Base-by-base conservation (phyloP, 257 asterid species). In the Nicotiana benthamiana region DNA sequence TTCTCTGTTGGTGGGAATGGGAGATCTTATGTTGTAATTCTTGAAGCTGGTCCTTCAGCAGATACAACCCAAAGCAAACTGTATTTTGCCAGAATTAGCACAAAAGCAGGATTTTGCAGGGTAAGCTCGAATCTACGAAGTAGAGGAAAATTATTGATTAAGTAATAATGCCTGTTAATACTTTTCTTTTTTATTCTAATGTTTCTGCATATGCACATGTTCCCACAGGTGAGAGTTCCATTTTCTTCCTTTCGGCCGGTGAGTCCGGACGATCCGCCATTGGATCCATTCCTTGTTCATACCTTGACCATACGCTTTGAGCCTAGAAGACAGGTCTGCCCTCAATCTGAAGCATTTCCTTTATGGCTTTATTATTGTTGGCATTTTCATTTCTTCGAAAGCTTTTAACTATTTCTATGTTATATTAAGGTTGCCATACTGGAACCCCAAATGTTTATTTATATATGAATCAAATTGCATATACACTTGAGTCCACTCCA, bases 1-100 rank as follows among this genome's bases (percentile, higher is more conserved):
- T 90, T 93, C 86, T 95, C 99, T 27, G 92, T 95, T 80, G 99
- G 99, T 57, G 99, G 98, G 60, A 95, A 95, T 85, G 99, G 99
- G 81, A 90, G 99, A 81, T 88, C 99, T 30, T 95, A 92, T 56
- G 93, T 93, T 74, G 66, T 95, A 36, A 93, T 95, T 84, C 98
- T 95, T 79, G 97, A 95, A 85, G 93, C 97, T 46, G 99, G 99
- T 79, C 98, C 98, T 79, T 82, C 85, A 56, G 91, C 95, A 28
- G 97, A 93, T 66, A 86, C 89, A 57, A 86, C 97, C 52, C 93
- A 88, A 88, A 91, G 97, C 87, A 95, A 84, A 84, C 64, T 89
- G 87, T 93, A 95, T 87, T 95, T 92, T 84, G 87, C 97, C 83
- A 91, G 99, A 85, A 89, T 93, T 67, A 95, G 91, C 91, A 93